phyloP scores from a whole-genome alignment of 495 filamentous ascomycete genomes.

The Schizothecium vesticola region DNA sequence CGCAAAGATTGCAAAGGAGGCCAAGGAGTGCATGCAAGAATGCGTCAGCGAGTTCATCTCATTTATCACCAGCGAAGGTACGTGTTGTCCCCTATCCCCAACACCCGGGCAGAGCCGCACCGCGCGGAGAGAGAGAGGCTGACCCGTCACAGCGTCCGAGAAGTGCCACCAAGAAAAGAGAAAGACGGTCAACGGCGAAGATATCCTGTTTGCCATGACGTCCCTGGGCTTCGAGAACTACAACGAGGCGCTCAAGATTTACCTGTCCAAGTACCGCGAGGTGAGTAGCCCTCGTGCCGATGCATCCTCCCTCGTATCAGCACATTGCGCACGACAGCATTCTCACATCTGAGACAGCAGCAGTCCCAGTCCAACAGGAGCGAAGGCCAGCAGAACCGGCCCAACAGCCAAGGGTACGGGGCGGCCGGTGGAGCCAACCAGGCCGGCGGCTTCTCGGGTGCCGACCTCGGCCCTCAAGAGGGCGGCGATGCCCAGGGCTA shows the following conservation, averaged over 20 bases:
- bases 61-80: conserved; percentile 98
- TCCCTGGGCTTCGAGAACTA: conserved; percentile 99
- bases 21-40: conserved; percentile 99
- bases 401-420: conserved; percentile 65
- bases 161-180: conserved; percentile 99
- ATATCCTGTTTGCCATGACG: conserved; percentile 98
- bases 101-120: not conserved
- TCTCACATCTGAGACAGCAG: conserved; percentile 34
- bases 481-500: conserved; percentile 56
- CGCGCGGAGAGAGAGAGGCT: conserved; percentile 20
- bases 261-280: conserved; percentile 95
- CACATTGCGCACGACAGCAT: not conserved
- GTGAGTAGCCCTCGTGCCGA: conserved; percentile 49
- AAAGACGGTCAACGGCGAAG: conserved; percentile 98
- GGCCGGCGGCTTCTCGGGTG: conserved; percentile 50
- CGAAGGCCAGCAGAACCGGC: conserved; percentile 63
- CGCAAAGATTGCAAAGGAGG: conserved; percentile 98
- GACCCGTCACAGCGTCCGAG: conserved; percentile 71
- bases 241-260: conserved; percentile 94
- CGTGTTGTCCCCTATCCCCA: conserved; percentile 19
- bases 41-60: conserved; percentile 99
- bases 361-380: conserved; percentile 73
- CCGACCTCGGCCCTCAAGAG: conserved; percentile 50
- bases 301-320: not conserved
- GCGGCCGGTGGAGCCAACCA: conserved; percentile 46